Base-by-base conservation (phyloP, 2,329 filamentous ascomycete genomes). In the Pseudodiploospora longispora region DNA sequence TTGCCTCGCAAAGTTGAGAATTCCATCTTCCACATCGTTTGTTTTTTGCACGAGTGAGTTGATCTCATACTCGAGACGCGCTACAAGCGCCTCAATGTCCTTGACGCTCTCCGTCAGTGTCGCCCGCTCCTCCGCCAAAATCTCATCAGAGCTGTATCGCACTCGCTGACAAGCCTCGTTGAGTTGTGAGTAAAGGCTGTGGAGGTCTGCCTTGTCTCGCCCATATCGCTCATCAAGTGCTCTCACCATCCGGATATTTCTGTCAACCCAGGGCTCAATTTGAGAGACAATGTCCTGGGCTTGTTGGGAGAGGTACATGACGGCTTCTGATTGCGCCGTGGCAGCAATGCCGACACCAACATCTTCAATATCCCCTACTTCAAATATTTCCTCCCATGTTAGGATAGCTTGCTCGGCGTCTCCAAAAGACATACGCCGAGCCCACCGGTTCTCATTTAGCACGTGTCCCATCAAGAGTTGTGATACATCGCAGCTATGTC, bases 41-140 rank as follows among this genome's bases (percentile, higher is more conserved):
- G 95, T 83, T 55, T 88, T 88, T 39, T 82, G 80, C 40, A 81
- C 74, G n/a, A 97, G 69, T 10, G 82, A 80, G 47, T 84, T 79
- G 49, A 96, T 83, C 68, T 96, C 91, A 63, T 97, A 97, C 57
- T 97, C 90, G 44, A 97, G 72, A 63, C 90, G 90, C 19, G 88
- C 87, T 3, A 84, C 80, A 34, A 94, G 70, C 27, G 84, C 77
- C 60, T 95, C 89, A 10, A 96, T 73, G 50, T 93, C 86, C 60
- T 84, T 84, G 48, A 89, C 71, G 10, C 76, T 75, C 58, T 93
- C 87, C 4, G 76, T 78, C 33, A 95, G 69, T 42, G 76, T 73
- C 27, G 74, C 72, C 35, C 82, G 78, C 63, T 94, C 85, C 39
- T 83, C 78, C 0, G 74, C 72, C 7, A 95, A 65, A 10, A 88